Conservation (phyloP, 2,329 filamentous ascomycete species). For the Periconia digitata region DNA sequence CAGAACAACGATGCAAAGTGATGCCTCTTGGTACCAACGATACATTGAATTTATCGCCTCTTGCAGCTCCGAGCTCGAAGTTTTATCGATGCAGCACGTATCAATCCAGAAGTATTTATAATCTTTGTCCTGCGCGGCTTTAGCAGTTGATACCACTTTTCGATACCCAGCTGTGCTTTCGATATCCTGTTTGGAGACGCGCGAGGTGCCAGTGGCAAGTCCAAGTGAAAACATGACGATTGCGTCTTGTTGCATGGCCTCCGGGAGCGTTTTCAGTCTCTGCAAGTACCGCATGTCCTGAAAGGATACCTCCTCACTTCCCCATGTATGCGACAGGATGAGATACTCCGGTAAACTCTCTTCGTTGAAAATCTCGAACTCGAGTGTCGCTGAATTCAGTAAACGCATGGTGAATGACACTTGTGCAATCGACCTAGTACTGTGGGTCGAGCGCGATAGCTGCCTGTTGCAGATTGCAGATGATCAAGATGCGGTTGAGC, state of each 20-base stretch:
- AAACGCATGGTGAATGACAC: constrained; percentile 9
- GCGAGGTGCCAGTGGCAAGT: neutral
- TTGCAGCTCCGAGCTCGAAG: constrained; percentile 8
- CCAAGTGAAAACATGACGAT: neutral
- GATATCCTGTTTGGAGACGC: neutral
- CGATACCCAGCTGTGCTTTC: neutral
- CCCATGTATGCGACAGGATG: constrained; percentile 7
- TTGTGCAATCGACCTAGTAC: too few species aligned
- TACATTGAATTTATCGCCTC: constrained; percentile 18
- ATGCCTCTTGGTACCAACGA: constrained; percentile 13
- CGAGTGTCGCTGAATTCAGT: constrained; percentile 2
- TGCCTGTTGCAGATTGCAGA: too few species aligned
- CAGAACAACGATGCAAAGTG: constrained; percentile 13
- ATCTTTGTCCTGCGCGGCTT: neutral
- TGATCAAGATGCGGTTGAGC: too few species aligned
- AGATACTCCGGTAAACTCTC: neutral
- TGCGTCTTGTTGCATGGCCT: neutral
- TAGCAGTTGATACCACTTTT: neutral
- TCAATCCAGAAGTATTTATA: constrained; percentile 10
- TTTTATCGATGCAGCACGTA: constrained; percentile 19
- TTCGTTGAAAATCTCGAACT: constrained; percentile 2
- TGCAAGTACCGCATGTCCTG: constrained; percentile 1
- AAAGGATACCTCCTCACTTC: neutral
- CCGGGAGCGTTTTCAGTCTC: neutral
- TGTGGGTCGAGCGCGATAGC: too few species aligned